These are phyloP conservation scores for Entoloma clypeatum DNA, from an alignment of 1,284 basidiomycete genomes.

Conservation along the genomic window DNA sequence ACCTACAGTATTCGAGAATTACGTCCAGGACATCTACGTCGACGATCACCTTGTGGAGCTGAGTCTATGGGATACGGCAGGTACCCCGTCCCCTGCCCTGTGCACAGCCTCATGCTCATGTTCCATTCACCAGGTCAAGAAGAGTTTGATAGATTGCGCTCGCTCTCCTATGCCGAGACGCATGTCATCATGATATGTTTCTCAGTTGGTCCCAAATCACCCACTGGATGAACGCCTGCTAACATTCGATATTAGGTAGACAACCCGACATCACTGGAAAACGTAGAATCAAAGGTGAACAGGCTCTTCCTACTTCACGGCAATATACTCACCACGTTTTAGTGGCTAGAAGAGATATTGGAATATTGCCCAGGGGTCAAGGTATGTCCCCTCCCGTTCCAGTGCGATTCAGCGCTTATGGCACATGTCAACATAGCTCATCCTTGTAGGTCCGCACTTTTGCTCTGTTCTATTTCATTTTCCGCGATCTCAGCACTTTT, in stretches of 20 bases:
- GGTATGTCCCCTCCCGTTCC: slow-evolving; percentile 40
- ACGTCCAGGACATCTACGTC: slow-evolving; percentile 81
- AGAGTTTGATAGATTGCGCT: slow-evolving; percentile 90
- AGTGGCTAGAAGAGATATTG: slow-evolving; percentile 88
- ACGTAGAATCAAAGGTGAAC: slow-evolving; percentile 83
- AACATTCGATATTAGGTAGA: slow-evolving; percentile 58
- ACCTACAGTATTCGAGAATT: slow-evolving; percentile 92
- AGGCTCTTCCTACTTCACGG: slow-evolving; percentile 1
- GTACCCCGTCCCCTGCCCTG: slow-evolving; percentile 41
- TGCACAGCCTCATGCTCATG: slow-evolving; percentile 2
- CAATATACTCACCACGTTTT: slow-evolving; percentile 4
- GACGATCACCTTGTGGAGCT: slow-evolving; percentile 86
- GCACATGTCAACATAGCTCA: slow-evolving; percentile 46
- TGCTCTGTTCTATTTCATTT: slow-evolving; percentile 6
- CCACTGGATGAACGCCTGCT: not conserved
- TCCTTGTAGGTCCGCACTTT: slow-evolving; percentile 77
- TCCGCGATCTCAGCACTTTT: slow-evolving; percentile 8
- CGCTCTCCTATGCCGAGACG: slow-evolving; percentile 91
- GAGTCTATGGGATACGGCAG: slow-evolving; percentile 95
- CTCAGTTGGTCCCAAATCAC: slow-evolving; percentile 52
- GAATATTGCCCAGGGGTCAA: slow-evolving; percentile 94
- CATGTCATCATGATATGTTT: slow-evolving; percentile 95
- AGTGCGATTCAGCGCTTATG: slow-evolving; percentile 2
- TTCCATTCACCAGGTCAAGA: slow-evolving; percentile 70
- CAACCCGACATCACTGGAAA: slow-evolving; percentile 87